These are phyloP conservation scores for Monosporascus sp. DNA, from an alignment of 2,329 filamentous ascomycete genomes.

Conservation along the genomic window DNA sequence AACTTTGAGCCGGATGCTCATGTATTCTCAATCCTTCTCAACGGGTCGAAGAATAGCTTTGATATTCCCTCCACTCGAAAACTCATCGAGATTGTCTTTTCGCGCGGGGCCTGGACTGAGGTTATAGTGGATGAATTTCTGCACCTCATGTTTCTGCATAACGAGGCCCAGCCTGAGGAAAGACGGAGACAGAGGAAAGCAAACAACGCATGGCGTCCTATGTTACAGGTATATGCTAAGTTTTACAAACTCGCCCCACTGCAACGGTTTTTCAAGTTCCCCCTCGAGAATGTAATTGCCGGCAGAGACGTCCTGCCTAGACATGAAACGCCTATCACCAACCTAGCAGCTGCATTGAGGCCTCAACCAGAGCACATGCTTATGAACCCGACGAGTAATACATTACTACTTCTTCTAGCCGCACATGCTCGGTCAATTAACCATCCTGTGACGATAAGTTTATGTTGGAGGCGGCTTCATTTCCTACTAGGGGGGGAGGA, in stretches of 20 bases:
- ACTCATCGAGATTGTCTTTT: constrained; percentile 49
- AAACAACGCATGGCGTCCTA: constrained; percentile 38
- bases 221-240: constrained; percentile 46
- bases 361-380: constrained; percentile 15
- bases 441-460: constrained; percentile 28
- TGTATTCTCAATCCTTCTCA: constrained; percentile 66
- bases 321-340: constrained; percentile 10
- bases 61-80: constrained; percentile 50
- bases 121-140: constrained; percentile 48
- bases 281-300: constrained; percentile 18
- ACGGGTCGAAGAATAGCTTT: constrained; percentile 58
- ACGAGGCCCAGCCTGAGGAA: constrained; percentile 31
- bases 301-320: neutral
- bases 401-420: constrained; percentile 22
- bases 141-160: constrained; percentile 43
- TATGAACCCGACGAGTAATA: constrained; percentile 20
- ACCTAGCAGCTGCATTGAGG: constrained; percentile 11
- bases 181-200: constrained; percentile 26
- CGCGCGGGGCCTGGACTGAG: constrained; percentile 41
- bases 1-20: constrained; percentile 59
- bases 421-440: constrained; percentile 20
- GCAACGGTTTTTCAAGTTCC: constrained; percentile 28
- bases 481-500: constrained; percentile 32
- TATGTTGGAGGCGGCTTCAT: constrained; percentile 44
- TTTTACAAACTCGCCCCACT: constrained; percentile 44